Evolutionary conservation across 306 rosid species (phyloP).

Genomic region (Vicia sativa): DNA sequence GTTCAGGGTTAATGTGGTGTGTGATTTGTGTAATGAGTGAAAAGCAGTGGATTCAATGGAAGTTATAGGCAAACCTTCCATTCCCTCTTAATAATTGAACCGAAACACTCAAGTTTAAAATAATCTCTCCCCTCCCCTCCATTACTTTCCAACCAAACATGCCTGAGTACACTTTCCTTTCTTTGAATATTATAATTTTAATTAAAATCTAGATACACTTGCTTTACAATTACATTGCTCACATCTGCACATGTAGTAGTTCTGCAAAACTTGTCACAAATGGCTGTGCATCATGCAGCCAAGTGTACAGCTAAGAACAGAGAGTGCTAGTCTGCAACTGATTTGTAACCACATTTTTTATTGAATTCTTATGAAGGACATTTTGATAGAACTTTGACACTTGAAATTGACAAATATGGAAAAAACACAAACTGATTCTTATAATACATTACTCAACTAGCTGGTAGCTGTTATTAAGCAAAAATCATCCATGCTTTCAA

Average conservation of each 20-base stretch:
- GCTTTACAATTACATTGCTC: slow-evolving; percentile 9
- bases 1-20: too few species aligned
- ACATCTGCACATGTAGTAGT: slow-evolving; percentile 14
- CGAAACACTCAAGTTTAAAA: too few species aligned
- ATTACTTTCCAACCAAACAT: too few species aligned
- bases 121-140: too few species aligned
- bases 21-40: too few species aligned
- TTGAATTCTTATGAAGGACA: not conserved
- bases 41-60: too few species aligned
- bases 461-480: slow-evolving; percentile 1
- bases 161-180: not conserved
- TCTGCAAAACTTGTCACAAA: slow-evolving; percentile 4
- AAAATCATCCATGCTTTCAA: slow-evolving; percentile 2
- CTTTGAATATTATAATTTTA: not conserved
- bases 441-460: slow-evolving; percentile 11
- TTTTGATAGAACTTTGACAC: slow-evolving; percentile 16
- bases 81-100: too few species aligned
- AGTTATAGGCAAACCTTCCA: too few species aligned
- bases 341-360: slow-evolving; percentile 12
- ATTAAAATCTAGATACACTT: slow-evolving; percentile 4
- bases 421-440: slow-evolving; percentile 12
- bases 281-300: slow-evolving; percentile 7
- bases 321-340: not conserved
- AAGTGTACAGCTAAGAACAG: slow-evolving; percentile 12
- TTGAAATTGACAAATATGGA: slow-evolving; percentile 7